Evolutionary conservation across 192 early-diverging fungal species (phyloP), one percentile per base, ranked within the genome.

Genomic region (Geranomyces variabilis): DNA sequence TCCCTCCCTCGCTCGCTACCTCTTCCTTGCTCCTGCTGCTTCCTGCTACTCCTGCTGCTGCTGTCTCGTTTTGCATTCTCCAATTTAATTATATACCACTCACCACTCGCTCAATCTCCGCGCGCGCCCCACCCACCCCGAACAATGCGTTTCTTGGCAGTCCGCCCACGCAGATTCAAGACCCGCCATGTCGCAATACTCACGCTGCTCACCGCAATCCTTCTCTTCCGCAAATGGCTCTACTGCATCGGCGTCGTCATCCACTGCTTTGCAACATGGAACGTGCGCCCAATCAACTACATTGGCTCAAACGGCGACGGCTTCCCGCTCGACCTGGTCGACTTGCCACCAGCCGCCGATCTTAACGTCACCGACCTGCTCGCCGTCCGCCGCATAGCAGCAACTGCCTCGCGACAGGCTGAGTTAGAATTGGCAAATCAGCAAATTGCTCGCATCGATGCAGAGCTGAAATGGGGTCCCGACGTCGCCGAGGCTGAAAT

Each of bases 191-290:
- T 36, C 33, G 66, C 66, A 2, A 15, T 70, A 21, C 36, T 24
- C 69, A n/a, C 58, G 15, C 19, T 28, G 28, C n/a, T 44, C 12
- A 67, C 64, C 49, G 9, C 45, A 48, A 31, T 66, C 17, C 10
- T 67, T 33, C 17, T 74, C 48, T 66, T 55, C 64, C 47, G 51
- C 30, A 67, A 29, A 36, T 74, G 63, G 63, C 21, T 74, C 5
- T 65, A 63, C 48, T 56, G 47, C 63, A 48, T 74, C 13, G 28
- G 19, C 55, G 51, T 67, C 36, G 44, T 74, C 19, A 55, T 67
- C 24, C 53, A 74, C 64, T 74, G 72, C 55, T 74, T 66, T 57
- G 22, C 57, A 21, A 74, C 72, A 6, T 74, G 72, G 72, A 48
- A 57, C 36, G 2, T 66, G 53, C 24, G 65, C 31, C 6, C 31